Evolutionary conservation across 2,329 filamentous ascomycete genomes (phyloP).

Genomic region (Ophiostoma ulmi): DNA sequence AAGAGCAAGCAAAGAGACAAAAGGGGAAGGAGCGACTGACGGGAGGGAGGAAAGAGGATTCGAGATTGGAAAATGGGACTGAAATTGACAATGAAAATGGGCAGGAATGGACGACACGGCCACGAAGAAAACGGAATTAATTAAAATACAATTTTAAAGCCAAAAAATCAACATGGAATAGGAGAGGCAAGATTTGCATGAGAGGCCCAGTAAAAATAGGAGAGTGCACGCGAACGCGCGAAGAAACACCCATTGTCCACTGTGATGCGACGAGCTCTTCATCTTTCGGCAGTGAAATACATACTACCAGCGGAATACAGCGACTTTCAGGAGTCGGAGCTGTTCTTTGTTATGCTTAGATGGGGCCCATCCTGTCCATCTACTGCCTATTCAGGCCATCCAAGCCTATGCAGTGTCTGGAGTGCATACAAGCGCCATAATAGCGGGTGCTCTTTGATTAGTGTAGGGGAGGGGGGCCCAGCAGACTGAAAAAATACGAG

Average conservation of each 20-base stretch:
- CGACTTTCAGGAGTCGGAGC: neutral
- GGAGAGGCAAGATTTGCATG: constrained; percentile 10
- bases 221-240: neutral
- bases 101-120: constrained; percentile 21
- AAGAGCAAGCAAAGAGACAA: neutral
- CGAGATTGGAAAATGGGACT: too few relatives aligned
- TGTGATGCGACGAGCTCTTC: neutral
- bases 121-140: constrained; percentile 20
- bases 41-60: constrained; percentile 18
- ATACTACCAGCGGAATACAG: neutral
- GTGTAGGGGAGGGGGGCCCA: constrained; percentile 14
- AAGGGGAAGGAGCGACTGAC: constrained; percentile 18
- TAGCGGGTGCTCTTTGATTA: constrained; percentile 21
- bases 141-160: neutral
- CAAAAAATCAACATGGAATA: neutral
- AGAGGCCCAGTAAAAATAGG: constrained; percentile 15
- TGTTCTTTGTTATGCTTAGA: neutral
- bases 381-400: neutral
- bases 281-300: neutral
- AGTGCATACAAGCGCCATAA: constrained; percentile 5
- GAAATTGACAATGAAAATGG: neutral
- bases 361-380: neutral
- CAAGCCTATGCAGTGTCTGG: neutral
- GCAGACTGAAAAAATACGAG: neutral
- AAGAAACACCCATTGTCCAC: neutral